Base-by-base conservation (phyloP, 2,329 filamentous ascomycete species). In the Colletotrichum theobromicola region DNA sequence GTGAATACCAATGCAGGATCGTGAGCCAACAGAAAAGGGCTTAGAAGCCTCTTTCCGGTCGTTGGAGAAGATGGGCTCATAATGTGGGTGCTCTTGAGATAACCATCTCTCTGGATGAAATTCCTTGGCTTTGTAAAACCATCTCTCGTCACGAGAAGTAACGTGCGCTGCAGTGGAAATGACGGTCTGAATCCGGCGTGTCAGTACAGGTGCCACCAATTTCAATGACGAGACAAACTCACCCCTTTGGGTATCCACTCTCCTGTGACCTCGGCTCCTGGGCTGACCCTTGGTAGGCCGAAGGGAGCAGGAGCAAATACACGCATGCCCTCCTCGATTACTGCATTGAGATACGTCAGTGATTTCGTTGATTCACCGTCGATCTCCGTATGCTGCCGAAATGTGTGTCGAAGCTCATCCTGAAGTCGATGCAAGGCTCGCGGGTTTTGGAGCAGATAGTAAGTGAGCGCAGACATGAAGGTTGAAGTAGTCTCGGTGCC, bases 51-150 rank as follows among this genome's bases (percentile, higher is more conserved):
- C 69, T 12, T 53, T 35, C 7, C 30, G 34, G 50, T 71, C 69
- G 3, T 26, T n/a, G 10, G 21, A 37, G 35, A 66, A 71, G 10
- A 57, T 21, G 8, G n/a, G 9, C 12, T 71, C 50, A 24, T 71
- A 57, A 10, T 58, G 7, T 24, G 62, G 28, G 26, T 71, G 69
- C 58, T 61, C 62, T 1, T 16, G 16, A 7, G 61, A 28, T 5
- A 67, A 53, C 69, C 69, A 71, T 53, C 69, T 66, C 16, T 71
- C 69, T 13, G 69, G 69, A 53, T 61, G 69, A 7, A 71, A 71
- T 13, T 71, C 69, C n/a, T 71, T 71, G 4, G 69, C 50, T 9
- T 66, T 46, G 4, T n/a, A 26, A 24, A 71, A 71, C 69, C 62
- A 71, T 28, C 69, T 32, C 42, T 71, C 62, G 21, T 71, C 69